phyloP scores from a whole-genome alignment of 192 early-diverging fungal species.

The Lunasporangiospora selenospora region DNA sequence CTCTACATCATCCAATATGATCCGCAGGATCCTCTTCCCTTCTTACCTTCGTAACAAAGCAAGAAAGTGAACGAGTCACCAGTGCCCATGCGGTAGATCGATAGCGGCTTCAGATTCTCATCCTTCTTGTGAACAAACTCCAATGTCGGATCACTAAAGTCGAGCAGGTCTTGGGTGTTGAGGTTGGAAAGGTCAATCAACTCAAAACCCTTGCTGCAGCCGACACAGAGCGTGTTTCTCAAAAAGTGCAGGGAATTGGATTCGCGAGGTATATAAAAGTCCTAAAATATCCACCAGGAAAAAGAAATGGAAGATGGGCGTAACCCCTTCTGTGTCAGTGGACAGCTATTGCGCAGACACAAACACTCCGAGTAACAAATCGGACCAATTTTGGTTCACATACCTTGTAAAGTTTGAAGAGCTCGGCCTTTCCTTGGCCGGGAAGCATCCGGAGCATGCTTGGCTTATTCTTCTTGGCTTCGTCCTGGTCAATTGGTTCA shows the following conservation, averaged over 20 bases:
- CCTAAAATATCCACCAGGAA: slow-evolving; percentile 59
- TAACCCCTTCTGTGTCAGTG: too few species aligned
- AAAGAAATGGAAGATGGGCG: too few species aligned
- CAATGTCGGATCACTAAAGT: slow-evolving; percentile 80
- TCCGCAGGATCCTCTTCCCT: too few species aligned
- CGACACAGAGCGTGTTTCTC: slow-evolving; percentile 86
- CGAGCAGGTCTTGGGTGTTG: slow-evolving; percentile 86
- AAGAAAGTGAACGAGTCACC: slow-evolving; percentile 71
- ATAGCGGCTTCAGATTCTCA: slow-evolving; percentile 80
- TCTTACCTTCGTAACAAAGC: slow-evolving; percentile 89
- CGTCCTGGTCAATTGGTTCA: slow-evolving; percentile 51
- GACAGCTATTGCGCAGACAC: too few species aligned
- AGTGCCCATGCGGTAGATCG: slow-evolving; percentile 79
- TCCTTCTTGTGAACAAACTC: slow-evolving; percentile 78
- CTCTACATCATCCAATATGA: neutral
- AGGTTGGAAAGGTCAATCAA: slow-evolving; percentile 87
- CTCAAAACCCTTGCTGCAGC: slow-evolving; percentile 92
- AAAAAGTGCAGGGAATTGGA: slow-evolving; percentile 86
- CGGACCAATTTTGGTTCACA: too few species aligned
- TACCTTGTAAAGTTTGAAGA: slow-evolving; percentile 67
- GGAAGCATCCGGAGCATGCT: slow-evolving; percentile 29
- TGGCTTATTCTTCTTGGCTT: slow-evolving; percentile 46
- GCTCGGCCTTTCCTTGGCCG: slow-evolving; percentile 43
- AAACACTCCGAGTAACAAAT: too few species aligned
- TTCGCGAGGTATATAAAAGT: slow-evolving; percentile 95